Evolutionary conservation across 441 rosid species (phyloP), one percentile per base, ranked within the genome.

Genomic region (Pelargonium australe): DNA sequence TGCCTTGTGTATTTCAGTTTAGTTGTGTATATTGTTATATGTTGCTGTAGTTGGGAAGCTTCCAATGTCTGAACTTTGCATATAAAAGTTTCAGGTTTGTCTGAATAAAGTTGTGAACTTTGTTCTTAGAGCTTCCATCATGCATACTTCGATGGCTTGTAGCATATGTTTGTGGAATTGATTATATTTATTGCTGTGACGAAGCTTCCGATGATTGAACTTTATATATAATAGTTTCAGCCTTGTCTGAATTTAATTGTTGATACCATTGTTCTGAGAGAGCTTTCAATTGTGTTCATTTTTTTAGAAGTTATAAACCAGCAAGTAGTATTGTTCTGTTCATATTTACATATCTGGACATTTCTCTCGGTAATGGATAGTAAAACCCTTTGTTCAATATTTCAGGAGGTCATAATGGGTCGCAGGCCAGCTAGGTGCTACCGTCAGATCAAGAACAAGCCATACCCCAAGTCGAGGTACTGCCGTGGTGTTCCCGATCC

Each of bases 201-300:
- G 31, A 44, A 44, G 49, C 72, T 68, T 71, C 68, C 68, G 34
- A 19, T 76, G 79, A 69, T 76, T 67, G 64, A 72, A 64, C 69
- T 34, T 11, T 28, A 45, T 16, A 41, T 63, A 63, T 53, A 69
- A 7, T 7, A 77, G 77, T 77, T 70, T 77, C 80, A 77, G 77
- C 72, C 77, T 77, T 70, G 75, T 73, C 80, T 77, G 80, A 77
- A 64, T 67, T 6, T 37, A 11, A 1, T 55, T 77, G 77, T 67
- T 53, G 72, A 73, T 34, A 60, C 9, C 34, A 2, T 47, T 34
- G 14, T 69, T 61, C 69, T 74, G 77, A 74, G 73, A 72, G 73
- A 74, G 73, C 49, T 66, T 1, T 10, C 14, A 44, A 43, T 34
- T 4, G 37, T 45, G 51, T 45, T 45, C 3, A 1, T 45, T 45